Evolutionary conservation across 2,329 filamentous ascomycete genomes (phyloP).

Genomic region (Hypoxylon sp.): DNA sequence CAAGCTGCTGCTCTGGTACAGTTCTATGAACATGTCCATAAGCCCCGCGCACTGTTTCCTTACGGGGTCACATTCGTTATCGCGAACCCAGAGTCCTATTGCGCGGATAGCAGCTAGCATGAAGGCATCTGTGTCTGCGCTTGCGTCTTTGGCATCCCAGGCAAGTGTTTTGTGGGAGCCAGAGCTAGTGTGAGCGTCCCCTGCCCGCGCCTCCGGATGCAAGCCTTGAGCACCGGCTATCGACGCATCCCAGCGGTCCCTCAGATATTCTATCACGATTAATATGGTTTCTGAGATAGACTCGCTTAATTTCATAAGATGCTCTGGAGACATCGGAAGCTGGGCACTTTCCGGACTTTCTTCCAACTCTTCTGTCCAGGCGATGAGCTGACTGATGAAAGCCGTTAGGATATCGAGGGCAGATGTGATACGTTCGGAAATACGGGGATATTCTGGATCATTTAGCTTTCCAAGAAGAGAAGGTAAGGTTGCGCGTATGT

Average conservation of each 20-base stretch:
- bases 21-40: slow-evolving; percentile 69
- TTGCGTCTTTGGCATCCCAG: slow-evolving; percentile 65
- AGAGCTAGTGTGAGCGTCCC: slow-evolving; percentile 53
- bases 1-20: slow-evolving; percentile 58
- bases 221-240: slow-evolving; percentile 69
- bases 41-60: slow-evolving; percentile 66
- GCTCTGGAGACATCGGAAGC: slow-evolving; percentile 63
- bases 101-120: slow-evolving; percentile 66
- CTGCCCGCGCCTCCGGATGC: slow-evolving; percentile 63
- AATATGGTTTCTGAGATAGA: slow-evolving; percentile 70
- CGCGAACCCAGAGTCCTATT: slow-evolving; percentile 72
- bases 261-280: slow-evolving; percentile 69
- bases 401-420: slow-evolving; percentile 69
- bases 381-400: slow-evolving; percentile 66
- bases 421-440: slow-evolving; percentile 64
- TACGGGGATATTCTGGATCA: slow-evolving; percentile 58
- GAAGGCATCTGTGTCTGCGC: slow-evolving; percentile 63
- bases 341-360: slow-evolving; percentile 34
- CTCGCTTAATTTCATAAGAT: slow-evolving; percentile 67
- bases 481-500: slow-evolving; percentile 70
- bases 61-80: slow-evolving; percentile 70
- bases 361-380: slow-evolving; percentile 60
- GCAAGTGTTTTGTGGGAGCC: slow-evolving; percentile 59
- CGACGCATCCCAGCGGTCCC: slow-evolving; percentile 74
- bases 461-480: slow-evolving; percentile 67